Conservation (phyloP, 768 basidiomycete species). For the Tricholoma bakamatsutake region DNA sequence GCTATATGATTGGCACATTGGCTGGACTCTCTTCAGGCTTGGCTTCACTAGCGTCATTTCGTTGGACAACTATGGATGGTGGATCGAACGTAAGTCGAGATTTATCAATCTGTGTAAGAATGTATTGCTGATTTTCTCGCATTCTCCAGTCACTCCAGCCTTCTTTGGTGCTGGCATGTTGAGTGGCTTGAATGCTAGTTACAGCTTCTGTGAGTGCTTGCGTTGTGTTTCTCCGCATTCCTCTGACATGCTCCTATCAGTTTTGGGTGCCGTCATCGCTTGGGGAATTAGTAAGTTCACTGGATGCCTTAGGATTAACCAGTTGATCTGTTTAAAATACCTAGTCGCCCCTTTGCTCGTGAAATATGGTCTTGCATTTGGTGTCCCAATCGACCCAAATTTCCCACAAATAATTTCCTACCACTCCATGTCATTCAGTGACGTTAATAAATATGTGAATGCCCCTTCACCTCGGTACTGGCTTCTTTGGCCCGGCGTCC, state of each 20-base stretch:
- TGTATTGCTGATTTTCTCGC: neutral
- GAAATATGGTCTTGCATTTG: slow-evolving; percentile 46
- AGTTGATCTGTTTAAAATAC: neutral
- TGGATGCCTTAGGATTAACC: neutral
- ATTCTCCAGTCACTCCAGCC: slow-evolving; percentile 39
- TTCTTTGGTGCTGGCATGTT: slow-evolving; percentile 59
- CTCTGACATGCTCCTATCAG: slow-evolving; percentile 19
- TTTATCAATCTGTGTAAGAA: neutral
- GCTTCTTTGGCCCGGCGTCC: slow-evolving; percentile 58
- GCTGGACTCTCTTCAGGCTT: slow-evolving; percentile 52
- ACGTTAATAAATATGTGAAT: slow-evolving; percentile 34
- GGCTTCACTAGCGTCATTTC: slow-evolving; percentile 57
- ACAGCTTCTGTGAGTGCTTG: slow-evolving; percentile 46
- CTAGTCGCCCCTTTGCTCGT: slow-evolving; percentile 48
- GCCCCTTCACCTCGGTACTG: slow-evolving; percentile 53
- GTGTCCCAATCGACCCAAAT: slow-evolving; percentile 28
- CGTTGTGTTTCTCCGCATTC: neutral
- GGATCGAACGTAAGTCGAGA: slow-evolving; percentile 39
- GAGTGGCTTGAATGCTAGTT: slow-evolving; percentile 49
- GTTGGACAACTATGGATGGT: slow-evolving; percentile 56
- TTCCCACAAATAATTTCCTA: slow-evolving; percentile 38
- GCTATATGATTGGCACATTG: slow-evolving; percentile 61
- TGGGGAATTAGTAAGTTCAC: slow-evolving; percentile 49
- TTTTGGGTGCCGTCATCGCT: slow-evolving; percentile 47
- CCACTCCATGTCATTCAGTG: slow-evolving; percentile 37